Evolutionary conservation across 768 basidiomycete species (phyloP).

Genomic region (Calocybe gangraenosa): DNA sequence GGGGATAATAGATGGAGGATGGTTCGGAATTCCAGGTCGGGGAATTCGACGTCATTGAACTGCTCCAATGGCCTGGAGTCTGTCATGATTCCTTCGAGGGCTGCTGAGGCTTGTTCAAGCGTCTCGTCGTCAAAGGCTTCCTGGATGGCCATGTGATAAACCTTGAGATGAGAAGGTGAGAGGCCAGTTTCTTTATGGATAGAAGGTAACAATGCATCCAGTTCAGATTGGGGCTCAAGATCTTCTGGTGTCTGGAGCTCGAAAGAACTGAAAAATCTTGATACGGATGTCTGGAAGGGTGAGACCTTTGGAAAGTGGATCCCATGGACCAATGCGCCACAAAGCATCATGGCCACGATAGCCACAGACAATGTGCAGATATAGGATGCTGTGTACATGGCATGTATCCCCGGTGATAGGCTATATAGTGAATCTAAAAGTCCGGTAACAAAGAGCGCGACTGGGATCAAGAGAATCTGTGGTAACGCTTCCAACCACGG

Average conservation of each 20-base stretch:
- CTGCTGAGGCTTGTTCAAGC: slow-evolving; percentile 11
- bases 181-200: neutral
- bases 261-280: neutral
- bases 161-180: slow-evolving; percentile 5
- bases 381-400: neutral
- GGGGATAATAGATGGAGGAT: slow-evolving; percentile 8
- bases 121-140: slow-evolving; percentile 13
- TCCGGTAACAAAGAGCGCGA: slow-evolving; percentile 11
- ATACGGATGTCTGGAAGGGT: neutral
- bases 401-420: neutral
- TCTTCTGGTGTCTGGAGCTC: neutral
- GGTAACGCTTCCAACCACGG: slow-evolving; percentile 12
- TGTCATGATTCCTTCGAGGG: slow-evolving; percentile 4
- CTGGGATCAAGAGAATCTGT: slow-evolving; percentile 9
- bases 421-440: slow-evolving; percentile 13
- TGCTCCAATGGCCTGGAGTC: neutral
- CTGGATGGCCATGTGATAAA: slow-evolving; percentile 11
- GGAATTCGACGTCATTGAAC: neutral
- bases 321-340: neutral
- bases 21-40: slow-evolving; percentile 4
- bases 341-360: neutral
- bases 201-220: neutral
- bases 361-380: neutral
- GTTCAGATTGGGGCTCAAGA: neutral
- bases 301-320: neutral